Evolutionary conservation across 2,329 filamentous ascomycete species (phyloP), one percentile per base, ranked within the genome.

Genomic region (Onygena corvina): DNA sequence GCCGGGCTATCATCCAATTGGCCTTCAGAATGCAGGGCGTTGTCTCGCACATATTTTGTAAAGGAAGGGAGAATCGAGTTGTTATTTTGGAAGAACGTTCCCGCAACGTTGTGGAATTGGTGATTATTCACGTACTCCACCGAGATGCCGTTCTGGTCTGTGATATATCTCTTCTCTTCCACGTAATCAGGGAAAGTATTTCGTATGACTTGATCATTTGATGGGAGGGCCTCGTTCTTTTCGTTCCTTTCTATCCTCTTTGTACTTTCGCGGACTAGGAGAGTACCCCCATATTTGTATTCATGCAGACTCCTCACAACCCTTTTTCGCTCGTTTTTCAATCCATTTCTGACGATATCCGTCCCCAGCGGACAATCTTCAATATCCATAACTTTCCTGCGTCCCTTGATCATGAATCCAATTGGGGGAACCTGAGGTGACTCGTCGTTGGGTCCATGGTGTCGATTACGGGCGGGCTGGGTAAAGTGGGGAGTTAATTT

Each of bases 11-110:
- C 29, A 2, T 50, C 12, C 8, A 57, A 49, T 25, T 57, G 34
- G 18, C 50, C 46, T 23, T 50, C 21, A 14, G 74, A 68, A 0
- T 80, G 81, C 1, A 89, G 73, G 60, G 90, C 84, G 65, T 84
- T 78, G 31, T 84, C 75, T 54, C 87, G 84, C 63, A 96, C 86
- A 71, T 93, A 94, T 56, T 80, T 76, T 11, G 88, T 94, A 68
- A 96, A 94, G 12, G 73, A 70, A 25, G 86, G 80, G 20, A 98
- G 81, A 67, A 98, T 96, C 49, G 88, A 93, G 73, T 96, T 96
- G 76, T 98, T 98, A 75, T 98, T 98, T 64, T 98, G 92, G 77
- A 98, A 98, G 72, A 98, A 98, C 47, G 86, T 81, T 52, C 89
- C 89, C 8, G 92, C 92, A 2, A 85, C 86, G 70, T 94, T 96